Evolutionary conservation across 2,329 filamentous ascomycete species (phyloP).

Genomic region (Trichoderma breve): DNA sequence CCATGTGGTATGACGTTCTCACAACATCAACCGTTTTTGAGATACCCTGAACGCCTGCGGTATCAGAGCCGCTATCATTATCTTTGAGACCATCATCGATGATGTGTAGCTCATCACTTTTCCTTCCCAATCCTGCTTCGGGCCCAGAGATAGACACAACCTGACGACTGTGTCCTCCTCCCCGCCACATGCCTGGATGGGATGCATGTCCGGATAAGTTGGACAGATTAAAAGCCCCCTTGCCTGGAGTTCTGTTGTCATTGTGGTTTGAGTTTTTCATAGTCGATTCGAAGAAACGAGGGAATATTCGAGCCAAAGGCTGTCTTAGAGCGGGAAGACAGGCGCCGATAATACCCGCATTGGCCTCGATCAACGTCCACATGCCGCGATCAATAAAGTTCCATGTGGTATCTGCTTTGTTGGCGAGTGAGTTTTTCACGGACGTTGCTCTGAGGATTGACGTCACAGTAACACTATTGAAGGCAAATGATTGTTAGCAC

Average conservation of each 20-base stretch:
- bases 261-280: conserved; percentile 20
- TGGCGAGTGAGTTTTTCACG: conserved; percentile 33
- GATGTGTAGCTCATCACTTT: conserved; percentile 10
- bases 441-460: conserved; percentile 40
- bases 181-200: conserved; percentile 8
- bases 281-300: conserved; percentile 22
- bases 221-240: not conserved
- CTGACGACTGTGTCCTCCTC: not conserved
- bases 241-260: not conserved
- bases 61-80: not conserved
- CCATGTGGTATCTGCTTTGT: conserved; percentile 33
- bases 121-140: not conserved
- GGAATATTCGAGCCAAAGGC: conserved; percentile 23
- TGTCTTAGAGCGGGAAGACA: conserved; percentile 34
- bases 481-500: not conserved
- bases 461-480: conserved; percentile 32
- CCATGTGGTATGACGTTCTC: conserved; percentile 7
- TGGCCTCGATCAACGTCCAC: conserved; percentile 40
- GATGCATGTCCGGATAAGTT: not conserved
- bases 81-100: conserved; percentile 30
- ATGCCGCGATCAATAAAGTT: conserved; percentile 27
- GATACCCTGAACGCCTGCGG: not conserved
- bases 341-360: conserved; percentile 38
- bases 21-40: conserved; percentile 15
- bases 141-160: conserved; percentile 2